Evolutionary conservation across 2,329 filamentous ascomycete species (phyloP).

Genomic region (Aciculosporium take): DNA sequence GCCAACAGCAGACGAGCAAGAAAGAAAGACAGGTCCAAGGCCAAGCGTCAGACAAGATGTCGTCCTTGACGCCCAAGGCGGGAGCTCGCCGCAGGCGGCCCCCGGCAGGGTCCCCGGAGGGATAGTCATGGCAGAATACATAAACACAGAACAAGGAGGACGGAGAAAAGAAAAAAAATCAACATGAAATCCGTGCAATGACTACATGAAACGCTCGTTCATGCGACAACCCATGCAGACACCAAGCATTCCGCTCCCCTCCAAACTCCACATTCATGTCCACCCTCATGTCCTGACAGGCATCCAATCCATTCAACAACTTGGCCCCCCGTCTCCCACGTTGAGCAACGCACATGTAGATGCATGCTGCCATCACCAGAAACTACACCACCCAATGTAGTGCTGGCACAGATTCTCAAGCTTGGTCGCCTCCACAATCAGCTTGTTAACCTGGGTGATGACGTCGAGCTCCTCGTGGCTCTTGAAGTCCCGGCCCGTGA

Average conservation of each 20-base stretch:
- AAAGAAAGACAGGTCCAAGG: too few species aligned
- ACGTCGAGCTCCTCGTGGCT: conserved; percentile 71
- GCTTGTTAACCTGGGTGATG: conserved; percentile 79
- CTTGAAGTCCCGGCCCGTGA: conserved; percentile 89
- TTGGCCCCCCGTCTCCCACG: background rate
- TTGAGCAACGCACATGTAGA: too few species aligned
- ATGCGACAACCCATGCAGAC: background rate
- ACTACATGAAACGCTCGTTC: background rate
- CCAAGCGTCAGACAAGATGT: too few species aligned
- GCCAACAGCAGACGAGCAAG: too few species aligned
- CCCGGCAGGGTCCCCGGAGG: too few species aligned
- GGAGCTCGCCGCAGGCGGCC: too few species aligned
- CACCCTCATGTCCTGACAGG: background rate
- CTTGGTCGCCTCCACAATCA: conserved; percentile 90
- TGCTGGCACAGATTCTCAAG: conserved; percentile 97
- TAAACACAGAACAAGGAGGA: too few species aligned
- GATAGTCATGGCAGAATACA: too few species aligned
- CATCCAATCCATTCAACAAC: background rate
- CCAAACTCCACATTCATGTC: conserved; percentile 1
- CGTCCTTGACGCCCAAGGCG: too few species aligned
- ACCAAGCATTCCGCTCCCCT: background rate
- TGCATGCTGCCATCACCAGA: conserved; percentile 59
- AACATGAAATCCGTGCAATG: background rate
- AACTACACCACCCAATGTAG: conserved; percentile 98
- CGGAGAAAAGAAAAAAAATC: too few species aligned